phyloP scores from a whole-genome alignment of 73 alveolate genomes.

The Paraurostyla sp. region DNA sequence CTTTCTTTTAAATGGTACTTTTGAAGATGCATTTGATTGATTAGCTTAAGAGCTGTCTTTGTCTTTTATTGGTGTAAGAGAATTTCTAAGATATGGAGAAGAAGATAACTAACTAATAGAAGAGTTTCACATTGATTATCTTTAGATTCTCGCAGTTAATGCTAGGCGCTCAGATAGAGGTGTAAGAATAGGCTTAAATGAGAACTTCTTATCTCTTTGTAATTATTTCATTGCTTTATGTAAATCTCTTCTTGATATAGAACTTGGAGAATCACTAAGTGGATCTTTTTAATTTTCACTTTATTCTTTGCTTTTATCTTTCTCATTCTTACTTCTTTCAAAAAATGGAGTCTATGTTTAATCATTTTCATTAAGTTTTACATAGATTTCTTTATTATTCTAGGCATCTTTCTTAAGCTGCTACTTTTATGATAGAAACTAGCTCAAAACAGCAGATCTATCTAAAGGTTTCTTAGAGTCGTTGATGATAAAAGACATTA shows the following conservation, averaged over 20 bases:
- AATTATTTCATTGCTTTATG: constrained; percentile 1
- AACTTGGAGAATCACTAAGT: too few relatives aligned
- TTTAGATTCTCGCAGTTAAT: neutral
- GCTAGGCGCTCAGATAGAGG: constrained; percentile 23
- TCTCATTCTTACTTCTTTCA: neutral
- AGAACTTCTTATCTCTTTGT: constrained; percentile 25
- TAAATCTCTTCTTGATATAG: neutral
- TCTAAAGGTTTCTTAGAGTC: neutral
- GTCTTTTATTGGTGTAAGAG: neutral
- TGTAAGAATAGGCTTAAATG: neutral
- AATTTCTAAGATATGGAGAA: neutral
- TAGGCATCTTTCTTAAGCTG: neutral
- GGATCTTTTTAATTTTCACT: neutral
- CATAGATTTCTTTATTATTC: too few relatives aligned
- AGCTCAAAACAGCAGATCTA: neutral
- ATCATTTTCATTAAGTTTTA: too few relatives aligned
- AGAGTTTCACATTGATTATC: neutral
- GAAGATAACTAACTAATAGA: too few relatives aligned
- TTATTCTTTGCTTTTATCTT: neutral
- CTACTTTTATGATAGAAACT: neutral
- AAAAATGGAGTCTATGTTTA: too few relatives aligned
- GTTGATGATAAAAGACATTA: neutral
- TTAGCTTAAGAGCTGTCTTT: neutral
- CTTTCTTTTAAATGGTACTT: neutral
- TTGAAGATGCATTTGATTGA: neutral